phyloP scores from a whole-genome alignment of 2,329 filamentous ascomycete species.

The Scopulariopsis brevicaulis region DNA sequence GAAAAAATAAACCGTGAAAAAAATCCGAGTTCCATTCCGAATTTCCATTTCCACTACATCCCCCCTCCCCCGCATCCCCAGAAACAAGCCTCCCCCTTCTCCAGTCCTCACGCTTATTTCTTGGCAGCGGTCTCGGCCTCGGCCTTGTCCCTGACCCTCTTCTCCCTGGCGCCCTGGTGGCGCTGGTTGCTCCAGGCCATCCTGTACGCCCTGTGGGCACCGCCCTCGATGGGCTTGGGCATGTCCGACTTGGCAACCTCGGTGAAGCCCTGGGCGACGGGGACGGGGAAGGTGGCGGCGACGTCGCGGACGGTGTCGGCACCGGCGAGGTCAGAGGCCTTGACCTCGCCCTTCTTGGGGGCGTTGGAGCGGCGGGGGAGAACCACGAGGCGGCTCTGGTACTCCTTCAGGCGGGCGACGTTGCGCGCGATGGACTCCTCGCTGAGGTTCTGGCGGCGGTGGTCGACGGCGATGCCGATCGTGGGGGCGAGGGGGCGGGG shows the following conservation, averaged over 20 bases:
- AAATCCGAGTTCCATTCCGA: not conserved
- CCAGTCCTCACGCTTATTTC: conserved; percentile 53
- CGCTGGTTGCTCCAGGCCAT: conserved; percentile 74
- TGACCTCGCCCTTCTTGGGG: conserved; percentile 87
- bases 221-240: conserved; percentile 64
- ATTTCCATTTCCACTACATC: not conserved
- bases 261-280: conserved; percentile 52
- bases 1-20: conserved; percentile 2
- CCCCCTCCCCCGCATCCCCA: conserved; percentile 3
- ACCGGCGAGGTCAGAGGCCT: conserved; percentile 59
- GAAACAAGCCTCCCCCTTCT: conserved; percentile 3
- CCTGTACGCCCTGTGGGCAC: conserved; percentile 80
- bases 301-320: conserved; percentile 43
- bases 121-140: conserved; percentile 66
- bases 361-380: conserved; percentile 94
- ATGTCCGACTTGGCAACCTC: conserved; percentile 77
- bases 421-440: conserved; percentile 92
- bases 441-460: conserved; percentile 92
- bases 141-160: conserved; percentile 81
- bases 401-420: conserved; percentile 95
- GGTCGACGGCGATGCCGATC: conserved; percentile 94
- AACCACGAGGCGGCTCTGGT: conserved; percentile 91
- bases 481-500: conserved; percentile 88
- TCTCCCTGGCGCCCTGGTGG: conserved; percentile 75
- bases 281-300: conserved; percentile 59